Base-by-base conservation (phyloP, 805 yeast species). In the Starmerella roubikii region DNA sequence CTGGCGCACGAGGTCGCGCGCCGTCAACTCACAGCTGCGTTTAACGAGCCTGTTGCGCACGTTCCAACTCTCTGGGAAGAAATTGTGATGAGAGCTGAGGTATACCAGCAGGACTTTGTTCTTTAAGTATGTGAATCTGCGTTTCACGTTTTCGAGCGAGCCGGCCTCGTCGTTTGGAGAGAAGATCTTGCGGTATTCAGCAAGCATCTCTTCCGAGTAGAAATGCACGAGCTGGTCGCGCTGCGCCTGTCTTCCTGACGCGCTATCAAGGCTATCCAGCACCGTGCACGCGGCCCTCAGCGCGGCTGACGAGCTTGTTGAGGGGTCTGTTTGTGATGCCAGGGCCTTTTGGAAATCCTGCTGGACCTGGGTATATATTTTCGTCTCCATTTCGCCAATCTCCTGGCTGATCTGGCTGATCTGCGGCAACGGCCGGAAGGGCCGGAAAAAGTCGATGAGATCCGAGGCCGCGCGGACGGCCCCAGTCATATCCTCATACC, bases 161-260 rank as follows among this genome's bases (percentile, higher is more conserved):
- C 96, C 96, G 0, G 98, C 98, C 59, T 91, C 98, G 50, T 85
- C 96, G 12, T 74, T 67, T 9, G 76, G 66, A 38, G 74, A 70
- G 60, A 91, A 91, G 10, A 91, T 83, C 18, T 72, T 62, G 26
- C 69, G 69, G 32, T 88, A 74, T 51, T 88, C 97, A 51, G 70
- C 71, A 38, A 91, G 64, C 45, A 78, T 75, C 23, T 66, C 66
- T 40, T 70, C 72, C 43, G 80, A 70, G 56, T 79, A 82, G 88
- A 93, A 83, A 34, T 68, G 71, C 8, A 74, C 59, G 34, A 88
- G 64, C 51, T 76, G 72, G 35, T 71, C 72, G 34, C 66, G 69
- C 44, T 74, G 69, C 36, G 72, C 67, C 4, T 56, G 54, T 20
- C 80, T 81, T 13, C 41, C 47, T 7, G 31, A 22, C 23, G 44